Base-by-base conservation (phyloP, 2,329 filamentous ascomycete genomes). In the Fusarium concolor region DNA sequence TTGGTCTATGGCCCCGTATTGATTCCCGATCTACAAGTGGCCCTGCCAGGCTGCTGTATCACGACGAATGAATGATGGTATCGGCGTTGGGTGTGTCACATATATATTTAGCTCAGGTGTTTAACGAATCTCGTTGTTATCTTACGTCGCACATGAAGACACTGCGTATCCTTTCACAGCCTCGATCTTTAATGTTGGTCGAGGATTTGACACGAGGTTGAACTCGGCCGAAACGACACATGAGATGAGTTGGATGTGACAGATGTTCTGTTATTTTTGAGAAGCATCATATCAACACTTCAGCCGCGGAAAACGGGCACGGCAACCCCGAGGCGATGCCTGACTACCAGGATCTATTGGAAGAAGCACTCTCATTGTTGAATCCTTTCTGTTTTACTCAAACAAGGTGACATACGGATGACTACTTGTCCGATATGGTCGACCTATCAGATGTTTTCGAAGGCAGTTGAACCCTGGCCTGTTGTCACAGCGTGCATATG, bases 61-160 rank as follows among this genome's bases (percentile, higher is more conserved):
- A 67, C 56, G 65, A 71, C 47, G 57, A 69, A 69, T 49, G 66
- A 71, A 50, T 56, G 57, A 56, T 56, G 56, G 55, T 58, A 61
- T 62, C 11, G 68, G 69, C 61, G 69, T 71, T 72, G 50, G 59
- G 42, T 62, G 59, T 70, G 62, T 58, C 37, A 57, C 51, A 62
- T 33, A 58, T 63, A 56, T 69, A 65, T 64, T 55, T 65, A 71
- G 57, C 49, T 71, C 46, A 46, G 46, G 52, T 65, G 45, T 64
- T 47, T 38, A 66, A 66, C 50, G 39, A 70, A 55, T 60, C 39
- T 54, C 57, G 39, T 56, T 62, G 42, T 42, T 62, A 55, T 42
- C 39, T 70, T 45, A 52, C 57, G 59, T 65, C 44, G 44, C 43
- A 65, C 43, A 56, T 42, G 28, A 12, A 14, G 22, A 45, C 54